Evolutionary conservation across 768 basidiomycete genomes (phyloP), one percentile per base, ranked within the genome.

Genomic region (Melanogaster broomeanus): DNA sequence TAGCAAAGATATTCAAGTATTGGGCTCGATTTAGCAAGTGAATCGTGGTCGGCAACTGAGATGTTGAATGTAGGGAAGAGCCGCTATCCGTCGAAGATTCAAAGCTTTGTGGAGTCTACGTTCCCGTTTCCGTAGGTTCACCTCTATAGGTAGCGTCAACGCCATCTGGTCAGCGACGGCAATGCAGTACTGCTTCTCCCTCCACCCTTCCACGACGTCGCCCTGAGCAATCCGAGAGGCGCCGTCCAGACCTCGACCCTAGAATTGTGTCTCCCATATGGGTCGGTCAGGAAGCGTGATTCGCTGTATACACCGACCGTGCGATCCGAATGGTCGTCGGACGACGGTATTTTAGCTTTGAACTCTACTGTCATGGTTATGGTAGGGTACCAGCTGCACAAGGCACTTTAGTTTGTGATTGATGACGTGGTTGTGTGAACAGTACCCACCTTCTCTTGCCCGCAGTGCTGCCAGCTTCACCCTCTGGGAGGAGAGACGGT

Each of bases 221-320:
- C 79, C 80, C 48, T 77, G 75, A 3, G 78, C 81, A 34, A 83
- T 70, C 48, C 81, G 72, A 38, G 72, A 69, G 86, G 86, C 10
- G 85, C 82, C 6, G 82, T 81, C 85, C 85, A 88, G 12, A 86
- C 70, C 59, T 87, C 87, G 3, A 80, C 76, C 55, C 79, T 79
- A 4, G 65, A 58, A 42, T 86, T 83, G 55, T 88, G 84, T 49
- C 84, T 71, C 8, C 77, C 77, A 51, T 79, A 74, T 0, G 82
- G 82, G 38, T 79, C 71, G 42, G 76, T 75, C 51, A 81, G 59
- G 61, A 85, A 87, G 8, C 72, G 73, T 1, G 80, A 75, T 13
- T 67, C 67, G 16, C 77, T 74, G 60, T 82, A 86, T 3, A 87
- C 19, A 2, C 80, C 85, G 8, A 86, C 79, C 0, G 81, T 84